Evolutionary conservation across 2,329 filamentous ascomycete genomes (phyloP).

Genomic region (Colletotrichum magnum): DNA sequence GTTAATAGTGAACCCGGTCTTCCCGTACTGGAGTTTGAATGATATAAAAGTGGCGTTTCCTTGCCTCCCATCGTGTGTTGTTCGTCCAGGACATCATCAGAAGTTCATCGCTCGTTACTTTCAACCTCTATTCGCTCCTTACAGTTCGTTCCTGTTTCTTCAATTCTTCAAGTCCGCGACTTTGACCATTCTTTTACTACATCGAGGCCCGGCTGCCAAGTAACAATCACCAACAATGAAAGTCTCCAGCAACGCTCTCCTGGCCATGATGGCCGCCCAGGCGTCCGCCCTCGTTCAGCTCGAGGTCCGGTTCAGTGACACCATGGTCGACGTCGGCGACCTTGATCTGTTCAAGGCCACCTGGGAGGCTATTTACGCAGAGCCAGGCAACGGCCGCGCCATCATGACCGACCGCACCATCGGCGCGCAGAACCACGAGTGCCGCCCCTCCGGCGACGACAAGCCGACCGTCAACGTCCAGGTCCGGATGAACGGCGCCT

Average conservation of each 20-base stretch:
- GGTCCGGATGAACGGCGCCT: conserved; percentile 40
- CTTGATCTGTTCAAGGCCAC: conserved; percentile 39
- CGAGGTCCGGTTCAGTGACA: conserved; percentile 41
- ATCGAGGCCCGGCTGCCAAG: not conserved
- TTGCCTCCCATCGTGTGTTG: too few species aligned
- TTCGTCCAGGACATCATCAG: too few species aligned
- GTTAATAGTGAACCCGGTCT: too few species aligned
- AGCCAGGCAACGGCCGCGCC: conserved; percentile 36
- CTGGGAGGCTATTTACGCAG: conserved; percentile 38
- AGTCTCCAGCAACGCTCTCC: conserved; percentile 4
- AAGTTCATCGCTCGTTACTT: too few species aligned
- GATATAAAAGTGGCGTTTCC: too few species aligned
- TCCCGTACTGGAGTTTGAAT: too few species aligned
- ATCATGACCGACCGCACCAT: conserved; percentile 34
- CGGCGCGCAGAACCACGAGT: conserved; percentile 31
- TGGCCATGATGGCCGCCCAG: conserved; percentile 30
- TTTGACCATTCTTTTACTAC: not conserved
- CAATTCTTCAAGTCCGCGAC: too few species aligned
- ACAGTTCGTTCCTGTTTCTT: too few species aligned
- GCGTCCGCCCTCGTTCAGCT: conserved; percentile 34
- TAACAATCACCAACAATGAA: conserved; percentile 32
- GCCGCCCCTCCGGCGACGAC: conserved; percentile 27
- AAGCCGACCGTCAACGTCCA: conserved; percentile 31
- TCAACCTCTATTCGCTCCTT: too few species aligned
- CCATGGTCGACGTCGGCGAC: conserved; percentile 41